Evolutionary conservation across 495 filamentous ascomycete genomes (phyloP), one percentile per base, ranked within the genome.

Genomic region (Neurospora sp.): DNA sequence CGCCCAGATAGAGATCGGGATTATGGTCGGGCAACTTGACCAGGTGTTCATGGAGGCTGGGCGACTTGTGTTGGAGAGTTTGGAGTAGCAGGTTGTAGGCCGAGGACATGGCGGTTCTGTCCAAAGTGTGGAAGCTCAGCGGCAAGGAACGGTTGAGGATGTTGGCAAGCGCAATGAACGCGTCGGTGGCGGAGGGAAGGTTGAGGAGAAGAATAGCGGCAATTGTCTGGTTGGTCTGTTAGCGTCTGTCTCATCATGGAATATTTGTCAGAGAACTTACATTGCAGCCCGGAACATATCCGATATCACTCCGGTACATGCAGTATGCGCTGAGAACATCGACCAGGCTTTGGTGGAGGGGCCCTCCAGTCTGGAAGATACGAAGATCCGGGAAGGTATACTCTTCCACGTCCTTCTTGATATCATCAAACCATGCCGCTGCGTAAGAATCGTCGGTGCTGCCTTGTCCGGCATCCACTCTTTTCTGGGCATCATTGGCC

Each of bases 301-400:
- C 95, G 74, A 98, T 93, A 80, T 99, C 96, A 74, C 89, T 91
- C 73, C 96, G 89, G 82, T 99, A 98, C 92, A 96, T 94, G 53
- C 89, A 88, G 79, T 98, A 98, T 7, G 96, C 96, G 74, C 91
- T 88, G 69, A 97, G 84, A 4, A 98, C 90, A 81, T 98, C 91
- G 35, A 92, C 81, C 14, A 98, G 84, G 40, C 87, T 88, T 42
- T 89, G 84, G 74, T 96, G 89, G n/a, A 97, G 82, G 3, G 94
- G 94, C 1, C 87, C 92, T 22, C 88, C 87, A 65, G 87, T 86
- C 77, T 93, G 91, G 82, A 97, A 98, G 73, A 97, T 92, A 72
- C 90, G 90, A 74, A 97, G 83, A 48, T 96, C 93, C 0, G 90
- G 89, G 84, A 92, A 97, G 8, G 91, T 92, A 71, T 84, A 77